phyloP scores from a whole-genome alignment of 2,329 filamentous ascomycete species.

The Boeremia exigua region DNA sequence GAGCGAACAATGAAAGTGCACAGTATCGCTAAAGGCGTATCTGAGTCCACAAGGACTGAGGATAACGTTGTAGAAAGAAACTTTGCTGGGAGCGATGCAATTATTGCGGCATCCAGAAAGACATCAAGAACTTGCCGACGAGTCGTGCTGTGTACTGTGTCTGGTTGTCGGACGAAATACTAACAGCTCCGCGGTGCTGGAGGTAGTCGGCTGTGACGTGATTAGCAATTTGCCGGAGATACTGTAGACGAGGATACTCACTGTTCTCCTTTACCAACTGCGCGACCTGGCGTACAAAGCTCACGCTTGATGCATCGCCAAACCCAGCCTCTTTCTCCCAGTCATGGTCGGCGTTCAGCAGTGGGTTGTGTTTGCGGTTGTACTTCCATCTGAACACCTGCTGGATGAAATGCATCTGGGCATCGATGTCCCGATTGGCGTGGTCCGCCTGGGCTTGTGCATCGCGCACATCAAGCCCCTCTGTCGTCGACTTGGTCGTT shows the following conservation, averaged over 20 bases:
- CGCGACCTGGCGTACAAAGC: constrained; percentile 48
- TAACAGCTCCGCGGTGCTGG: constrained; percentile 44
- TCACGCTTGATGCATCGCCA: constrained; percentile 41
- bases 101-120: constrained; percentile 40
- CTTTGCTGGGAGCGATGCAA: background rate
- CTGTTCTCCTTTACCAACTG: constrained; percentile 52
- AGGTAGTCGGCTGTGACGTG: constrained; percentile 47
- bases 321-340: constrained; percentile 48
- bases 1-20: background rate
- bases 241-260: constrained; percentile 30
- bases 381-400: constrained; percentile 58
- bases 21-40: background rate
- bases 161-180: constrained; percentile 48
- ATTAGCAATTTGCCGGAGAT: constrained; percentile 16
- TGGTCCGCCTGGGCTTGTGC: constrained; percentile 44
- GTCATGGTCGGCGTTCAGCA: constrained; percentile 46
- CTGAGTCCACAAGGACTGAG: background rate
- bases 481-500: constrained; percentile 47
- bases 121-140: constrained; percentile 52
- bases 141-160: constrained; percentile 51
- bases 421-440: constrained; percentile 54
- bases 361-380: constrained; percentile 51
- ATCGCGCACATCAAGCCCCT: constrained; percentile 33
- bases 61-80: background rate
- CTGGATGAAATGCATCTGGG: constrained; percentile 52